phyloP scores from a whole-genome alignment of 1,284 basidiomycete species.

The Rugosomyces carneus region DNA sequence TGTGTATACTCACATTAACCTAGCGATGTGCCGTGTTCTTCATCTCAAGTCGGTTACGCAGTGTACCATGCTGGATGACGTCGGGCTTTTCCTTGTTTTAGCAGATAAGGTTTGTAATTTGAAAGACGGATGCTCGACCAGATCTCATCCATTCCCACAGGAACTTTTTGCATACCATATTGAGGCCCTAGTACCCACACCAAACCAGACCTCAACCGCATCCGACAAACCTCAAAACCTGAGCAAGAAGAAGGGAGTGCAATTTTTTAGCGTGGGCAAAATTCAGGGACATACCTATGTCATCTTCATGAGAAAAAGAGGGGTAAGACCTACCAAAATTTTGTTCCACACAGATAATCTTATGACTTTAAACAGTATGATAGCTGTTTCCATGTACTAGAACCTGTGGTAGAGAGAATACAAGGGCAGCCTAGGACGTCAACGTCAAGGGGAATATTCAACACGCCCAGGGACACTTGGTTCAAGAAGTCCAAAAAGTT shows the following conservation, averaged over 20 bases:
- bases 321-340: slow-evolving; percentile 50
- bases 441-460: slow-evolving; percentile 64
- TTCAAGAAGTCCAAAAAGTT: slow-evolving; percentile 87
- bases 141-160: slow-evolving; percentile 26
- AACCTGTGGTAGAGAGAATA: slow-evolving; percentile 84
- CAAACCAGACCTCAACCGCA: slow-evolving; percentile 54
- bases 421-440: slow-evolving; percentile 67
- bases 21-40: slow-evolving; percentile 88
- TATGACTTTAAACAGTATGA: slow-evolving; percentile 41
- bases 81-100: slow-evolving; percentile 91
- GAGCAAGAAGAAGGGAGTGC: slow-evolving; percentile 74
- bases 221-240: slow-evolving; percentile 20
- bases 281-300: slow-evolving; percentile 82
- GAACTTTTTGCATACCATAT: slow-evolving; percentile 87
- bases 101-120: slow-evolving; percentile 70
- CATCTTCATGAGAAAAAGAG: slow-evolving; percentile 94
- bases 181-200: slow-evolving; percentile 90
- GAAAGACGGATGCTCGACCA: neutral
- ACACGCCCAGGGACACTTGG: slow-evolving; percentile 80
- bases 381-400: slow-evolving; percentile 89
- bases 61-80: slow-evolving; percentile 91
- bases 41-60: slow-evolving; percentile 91
- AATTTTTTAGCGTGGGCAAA: slow-evolving; percentile 91
- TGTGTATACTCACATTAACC: slow-evolving; percentile 2
- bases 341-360: neutral